A percentile compares a stretch with the other conserved stretches of the same genome.
Conservation (phyloP, 768 basidiomycete genomes). For the Tremella fuciformis region DNA sequence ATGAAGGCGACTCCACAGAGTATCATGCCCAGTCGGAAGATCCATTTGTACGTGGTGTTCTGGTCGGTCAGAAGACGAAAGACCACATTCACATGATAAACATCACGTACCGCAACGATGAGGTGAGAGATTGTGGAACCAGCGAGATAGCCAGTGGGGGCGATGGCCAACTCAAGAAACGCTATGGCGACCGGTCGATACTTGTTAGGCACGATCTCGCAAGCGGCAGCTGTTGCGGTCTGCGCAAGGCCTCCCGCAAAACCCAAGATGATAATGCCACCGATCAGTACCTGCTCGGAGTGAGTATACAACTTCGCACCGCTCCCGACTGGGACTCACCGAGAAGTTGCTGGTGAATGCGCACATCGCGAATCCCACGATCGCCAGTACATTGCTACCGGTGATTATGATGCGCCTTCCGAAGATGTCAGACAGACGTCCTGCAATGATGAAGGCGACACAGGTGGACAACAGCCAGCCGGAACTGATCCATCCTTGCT, state of each 20-base stretch:
- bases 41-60: neutral
- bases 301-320: no score
- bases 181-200: slow-evolving; percentile 3
- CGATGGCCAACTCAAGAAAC: slow-evolving; percentile 4
- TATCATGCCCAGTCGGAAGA: slow-evolving; percentile 3
- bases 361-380: no score
- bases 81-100: no score
- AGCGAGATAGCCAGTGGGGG: neutral
- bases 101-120: neutral
- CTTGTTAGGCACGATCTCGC: slow-evolving; percentile 7
- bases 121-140: no score
- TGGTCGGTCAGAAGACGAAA: neutral
- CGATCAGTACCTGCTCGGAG: neutral
- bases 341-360: no score
- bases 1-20: slow-evolving; percentile 3
- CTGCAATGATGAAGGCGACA: no score
- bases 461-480: no score
- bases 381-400: no score
- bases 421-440: no score
- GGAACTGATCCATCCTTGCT: no score
- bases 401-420: no score
- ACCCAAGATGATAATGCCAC: slow-evolving; percentile 4
- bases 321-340: no score
- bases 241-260: slow-evolving; percentile 1
- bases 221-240: neutral